Conservation (phyloP, 2,329 filamentous ascomycete genomes). For the Phoma herbarum region DNA sequence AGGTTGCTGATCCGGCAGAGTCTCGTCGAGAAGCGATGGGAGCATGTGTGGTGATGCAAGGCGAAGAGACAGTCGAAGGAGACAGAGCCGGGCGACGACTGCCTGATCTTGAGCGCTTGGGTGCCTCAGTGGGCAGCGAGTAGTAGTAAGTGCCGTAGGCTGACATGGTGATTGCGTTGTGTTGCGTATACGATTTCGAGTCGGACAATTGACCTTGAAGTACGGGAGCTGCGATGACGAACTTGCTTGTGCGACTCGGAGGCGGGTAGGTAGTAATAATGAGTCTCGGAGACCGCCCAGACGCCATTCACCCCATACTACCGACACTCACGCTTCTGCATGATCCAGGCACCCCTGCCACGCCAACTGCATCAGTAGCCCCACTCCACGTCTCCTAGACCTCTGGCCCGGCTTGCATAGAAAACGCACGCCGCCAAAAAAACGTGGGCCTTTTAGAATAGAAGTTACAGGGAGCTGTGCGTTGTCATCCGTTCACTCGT, state of each 20-base stretch:
- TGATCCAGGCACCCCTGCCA: slow-evolving; percentile 42
- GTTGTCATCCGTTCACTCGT: slow-evolving; percentile 52
- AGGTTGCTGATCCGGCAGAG: slow-evolving; percentile 39
- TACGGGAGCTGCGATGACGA: slow-evolving; percentile 27
- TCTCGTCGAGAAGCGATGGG: slow-evolving; percentile 53
- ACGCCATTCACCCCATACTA: slow-evolving; percentile 53
- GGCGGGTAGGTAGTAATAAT: slow-evolving; percentile 44
- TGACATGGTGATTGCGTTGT: slow-evolving; percentile 43
- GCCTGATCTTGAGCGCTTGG: slow-evolving; percentile 46
- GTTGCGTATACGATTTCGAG: slow-evolving; percentile 26
- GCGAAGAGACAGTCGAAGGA: slow-evolving; percentile 57
- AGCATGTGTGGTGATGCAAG: slow-evolving; percentile 54
- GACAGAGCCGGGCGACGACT: slow-evolving; percentile 56
- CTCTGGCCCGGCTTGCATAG: slow-evolving; percentile 45
- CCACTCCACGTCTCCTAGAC: slow-evolving; percentile 42
- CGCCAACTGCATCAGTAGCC: slow-evolving; percentile 48
- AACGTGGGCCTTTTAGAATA: slow-evolving; percentile 51
- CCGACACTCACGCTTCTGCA: slow-evolving; percentile 44
- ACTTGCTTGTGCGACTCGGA: slow-evolving; percentile 18
- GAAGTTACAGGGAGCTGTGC: slow-evolving; percentile 45
- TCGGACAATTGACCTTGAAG: slow-evolving; percentile 26
- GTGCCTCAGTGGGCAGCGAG: slow-evolving; percentile 49
- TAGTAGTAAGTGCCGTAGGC: slow-evolving; percentile 50
- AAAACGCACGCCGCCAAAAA: slow-evolving; percentile 48
- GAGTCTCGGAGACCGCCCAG: slow-evolving; percentile 41